Evolutionary conservation across 2,329 filamentous ascomycete species (phyloP).

Genomic region (Cadophora malorum): DNA sequence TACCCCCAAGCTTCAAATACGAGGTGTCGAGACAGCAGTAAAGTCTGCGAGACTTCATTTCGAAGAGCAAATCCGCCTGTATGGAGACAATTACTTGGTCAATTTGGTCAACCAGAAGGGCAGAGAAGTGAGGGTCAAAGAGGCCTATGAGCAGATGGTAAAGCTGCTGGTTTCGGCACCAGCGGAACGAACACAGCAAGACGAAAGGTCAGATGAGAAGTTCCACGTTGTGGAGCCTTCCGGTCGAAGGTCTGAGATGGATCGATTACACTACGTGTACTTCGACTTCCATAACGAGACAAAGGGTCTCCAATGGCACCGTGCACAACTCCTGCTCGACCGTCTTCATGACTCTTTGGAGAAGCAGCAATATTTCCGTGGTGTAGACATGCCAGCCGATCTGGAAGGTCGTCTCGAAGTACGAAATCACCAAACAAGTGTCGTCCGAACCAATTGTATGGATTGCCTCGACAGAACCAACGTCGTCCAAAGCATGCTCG

Average conservation of each 20-base stretch:
- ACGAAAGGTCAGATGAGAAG: conserved; percentile 76
- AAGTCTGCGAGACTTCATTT: conserved; percentile 87
- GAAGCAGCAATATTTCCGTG: conserved; percentile 90
- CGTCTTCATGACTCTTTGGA: conserved; percentile 77
- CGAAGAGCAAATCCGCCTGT: conserved; percentile 88
- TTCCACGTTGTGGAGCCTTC: conserved; percentile 77
- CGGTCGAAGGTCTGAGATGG: conserved; percentile 65
- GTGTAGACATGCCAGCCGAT: conserved; percentile 80
- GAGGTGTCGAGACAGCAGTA: conserved; percentile 80
- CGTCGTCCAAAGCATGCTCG: conserved; percentile 97
- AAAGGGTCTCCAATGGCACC: conserved; percentile 92
- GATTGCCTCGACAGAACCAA: conserved; percentile 98
- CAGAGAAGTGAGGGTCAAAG: conserved; percentile 86
- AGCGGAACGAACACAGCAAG: conserved; percentile 68
- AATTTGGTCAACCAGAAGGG: conserved; percentile 98
- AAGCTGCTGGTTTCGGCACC: conserved; percentile 74
- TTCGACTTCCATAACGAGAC: conserved; percentile 99
- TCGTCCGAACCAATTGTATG: conserved; percentile 99
- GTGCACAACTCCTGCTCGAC: conserved; percentile 85
- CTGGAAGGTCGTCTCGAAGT: conserved; percentile 77
- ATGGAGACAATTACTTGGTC: conserved; percentile 96
- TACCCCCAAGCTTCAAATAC: conserved; percentile 86
- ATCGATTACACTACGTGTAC: conserved; percentile 93
- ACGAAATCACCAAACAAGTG: conserved; percentile 81
- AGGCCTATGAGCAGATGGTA: conserved; percentile 91